Conservation (phyloP, 495 filamentous ascomycete species). For the Trypethelium eluteriae region DNA sequence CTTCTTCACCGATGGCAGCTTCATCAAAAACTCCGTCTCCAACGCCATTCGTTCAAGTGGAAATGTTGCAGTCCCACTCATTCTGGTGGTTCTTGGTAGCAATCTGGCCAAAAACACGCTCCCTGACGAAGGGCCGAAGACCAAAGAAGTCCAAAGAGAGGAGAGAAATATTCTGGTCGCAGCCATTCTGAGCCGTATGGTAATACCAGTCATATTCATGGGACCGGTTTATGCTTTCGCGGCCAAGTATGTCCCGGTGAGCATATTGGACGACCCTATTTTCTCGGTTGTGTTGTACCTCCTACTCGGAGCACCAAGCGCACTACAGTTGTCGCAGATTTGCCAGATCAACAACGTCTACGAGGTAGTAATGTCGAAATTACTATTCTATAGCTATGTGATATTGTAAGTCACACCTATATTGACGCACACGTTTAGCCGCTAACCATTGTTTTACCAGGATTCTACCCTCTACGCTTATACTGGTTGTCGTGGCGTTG, state of each 20-base stretch:
- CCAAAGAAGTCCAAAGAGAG: conserved; percentile 51
- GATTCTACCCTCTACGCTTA: conserved; percentile 88
- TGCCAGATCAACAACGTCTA: conserved; percentile 98
- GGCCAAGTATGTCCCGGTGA: conserved; percentile 86
- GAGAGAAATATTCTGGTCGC: conserved; percentile 73
- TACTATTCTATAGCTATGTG: conserved; percentile 96
- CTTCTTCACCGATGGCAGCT: conserved; percentile 85
- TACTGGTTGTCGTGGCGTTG: conserved; percentile 83
- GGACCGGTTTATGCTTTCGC: conserved; percentile 82
- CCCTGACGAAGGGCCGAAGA: conserved; percentile 44
- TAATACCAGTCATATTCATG: conserved; percentile 87
- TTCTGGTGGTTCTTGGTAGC: conserved; percentile 91
- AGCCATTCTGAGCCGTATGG: conserved; percentile 78
- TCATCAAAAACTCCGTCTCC: conserved; percentile 87
- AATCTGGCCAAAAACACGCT: conserved; percentile 62
- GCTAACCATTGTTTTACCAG: conserved; percentile 40
- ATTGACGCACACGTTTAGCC: conserved; percentile 3
- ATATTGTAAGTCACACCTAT: conserved; percentile 55
- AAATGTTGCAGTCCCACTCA: conserved; percentile 87
- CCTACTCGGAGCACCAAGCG: conserved; percentile 87
- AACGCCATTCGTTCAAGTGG: conserved; percentile 77
- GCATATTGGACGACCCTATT: conserved; percentile 94
- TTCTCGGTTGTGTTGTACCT: conserved; percentile 97
- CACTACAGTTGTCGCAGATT: conserved; percentile 92
- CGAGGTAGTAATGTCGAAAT: conserved; percentile 82